phyloP scores from a whole-genome alignment of 2,329 filamentous ascomycete genomes.

The Dryadomyces quercivorus region DNA sequence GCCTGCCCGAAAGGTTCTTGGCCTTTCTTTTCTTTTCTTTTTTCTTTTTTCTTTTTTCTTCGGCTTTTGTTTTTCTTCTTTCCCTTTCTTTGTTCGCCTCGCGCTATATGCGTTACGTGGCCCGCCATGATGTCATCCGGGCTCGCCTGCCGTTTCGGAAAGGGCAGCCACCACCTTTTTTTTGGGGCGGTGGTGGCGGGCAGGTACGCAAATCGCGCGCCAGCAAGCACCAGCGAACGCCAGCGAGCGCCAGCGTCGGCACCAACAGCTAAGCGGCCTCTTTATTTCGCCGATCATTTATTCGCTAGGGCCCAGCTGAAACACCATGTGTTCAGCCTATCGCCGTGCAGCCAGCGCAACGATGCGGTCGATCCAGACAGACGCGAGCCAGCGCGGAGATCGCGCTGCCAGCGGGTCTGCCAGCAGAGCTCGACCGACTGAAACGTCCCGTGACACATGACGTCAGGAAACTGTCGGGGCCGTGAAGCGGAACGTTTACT shows the following conservation, averaged over 20 bases:
- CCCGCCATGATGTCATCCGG: neutral
- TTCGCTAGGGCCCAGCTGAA: neutral
- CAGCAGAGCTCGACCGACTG: neutral
- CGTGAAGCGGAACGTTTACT: no score
- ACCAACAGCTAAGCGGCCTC: neutral
- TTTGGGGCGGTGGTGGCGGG: no score
- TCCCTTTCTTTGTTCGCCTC: neutral
- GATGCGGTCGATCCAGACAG: neutral
- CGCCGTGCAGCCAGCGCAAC: neutral
- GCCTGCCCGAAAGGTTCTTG: neutral
- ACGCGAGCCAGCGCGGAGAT: neutral
- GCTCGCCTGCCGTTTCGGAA: neutral
- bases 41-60: no score
- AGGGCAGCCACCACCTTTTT: neutral
- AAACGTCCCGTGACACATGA: neutral
- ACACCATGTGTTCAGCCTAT: neutral
- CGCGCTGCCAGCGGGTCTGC: neutral
- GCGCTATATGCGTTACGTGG: no score
- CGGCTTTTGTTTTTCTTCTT: neutral
- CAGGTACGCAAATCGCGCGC: no score
- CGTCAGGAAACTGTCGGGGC: neutral
- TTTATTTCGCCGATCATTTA: neutral
- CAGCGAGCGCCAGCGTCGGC: neutral
- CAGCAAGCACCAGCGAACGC: neutral
- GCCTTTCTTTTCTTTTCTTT: no score